Evolutionary conservation across 73 alveolate species (phyloP).

Genomic region (Stentor coeruleus): DNA sequence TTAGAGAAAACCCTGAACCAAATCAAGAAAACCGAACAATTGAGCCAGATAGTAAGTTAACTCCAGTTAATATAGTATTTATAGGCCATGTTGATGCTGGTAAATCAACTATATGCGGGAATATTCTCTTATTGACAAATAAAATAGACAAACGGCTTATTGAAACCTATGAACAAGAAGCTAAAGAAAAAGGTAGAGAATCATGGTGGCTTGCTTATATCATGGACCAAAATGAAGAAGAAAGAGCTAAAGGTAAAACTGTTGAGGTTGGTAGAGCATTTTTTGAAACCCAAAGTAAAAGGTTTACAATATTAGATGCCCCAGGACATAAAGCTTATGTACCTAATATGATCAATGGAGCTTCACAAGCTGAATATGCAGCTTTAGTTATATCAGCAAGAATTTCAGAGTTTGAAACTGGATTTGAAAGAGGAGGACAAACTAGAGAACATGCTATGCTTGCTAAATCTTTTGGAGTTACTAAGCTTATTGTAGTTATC

Average conservation of each 20-base stretch:
- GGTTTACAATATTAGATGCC: constrained; percentile 96
- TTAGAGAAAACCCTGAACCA: neutral
- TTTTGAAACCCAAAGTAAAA: constrained; percentile 84
- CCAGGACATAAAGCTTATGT: constrained; percentile 99
- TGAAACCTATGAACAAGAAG: constrained; percentile 93
- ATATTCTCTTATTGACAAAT: constrained; percentile 77
- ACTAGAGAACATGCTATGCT: constrained; percentile 98
- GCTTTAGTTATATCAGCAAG: constrained; percentile 92
- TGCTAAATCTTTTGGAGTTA: constrained; percentile 95
- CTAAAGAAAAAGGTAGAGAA: constrained; percentile 81
- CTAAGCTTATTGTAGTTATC: constrained; percentile 86
- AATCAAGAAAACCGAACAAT: neutral
- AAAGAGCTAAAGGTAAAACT: constrained; percentile 98
- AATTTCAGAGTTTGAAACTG: constrained; percentile 99
- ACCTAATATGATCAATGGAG: constrained; percentile 99
- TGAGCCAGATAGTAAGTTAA: constrained; percentile 17
- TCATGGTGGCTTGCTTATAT: constrained; percentile 98
- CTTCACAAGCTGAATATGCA: constrained; percentile 99
- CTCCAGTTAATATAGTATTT: constrained; percentile 76
- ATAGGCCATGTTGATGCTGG: constrained; percentile 99
- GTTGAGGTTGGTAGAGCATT: constrained; percentile 99
- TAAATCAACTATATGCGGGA: constrained; percentile 95
- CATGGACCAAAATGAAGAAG: constrained; percentile 97
- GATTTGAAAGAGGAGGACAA: constrained; percentile 99
- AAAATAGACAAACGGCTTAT: constrained; percentile 93